phyloP scores from a whole-genome alignment of 208 protist genomes.

The Acanthamoeba sp. region DNA sequence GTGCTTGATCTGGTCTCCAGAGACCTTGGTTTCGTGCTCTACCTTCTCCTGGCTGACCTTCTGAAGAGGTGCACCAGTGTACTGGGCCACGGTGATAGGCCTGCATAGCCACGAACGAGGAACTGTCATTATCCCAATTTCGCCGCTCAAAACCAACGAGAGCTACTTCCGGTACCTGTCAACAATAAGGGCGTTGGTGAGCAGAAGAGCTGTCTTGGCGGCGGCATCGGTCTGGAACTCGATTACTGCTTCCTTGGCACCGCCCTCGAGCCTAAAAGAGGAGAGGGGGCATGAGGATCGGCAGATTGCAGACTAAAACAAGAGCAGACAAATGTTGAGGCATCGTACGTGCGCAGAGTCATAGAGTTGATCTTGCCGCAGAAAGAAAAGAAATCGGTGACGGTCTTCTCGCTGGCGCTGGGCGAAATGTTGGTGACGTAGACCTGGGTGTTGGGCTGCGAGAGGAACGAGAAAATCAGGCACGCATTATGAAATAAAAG shows the following conservation, averaged over 20 bases:
- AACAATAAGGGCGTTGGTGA: constrained; percentile 85
- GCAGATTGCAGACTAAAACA: neutral
- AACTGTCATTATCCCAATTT: neutral
- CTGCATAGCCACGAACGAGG: neutral
- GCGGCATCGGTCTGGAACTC: constrained; percentile 83
- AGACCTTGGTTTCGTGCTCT: constrained; percentile 40
- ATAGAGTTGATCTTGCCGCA: constrained; percentile 84
- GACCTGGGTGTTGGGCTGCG: constrained; percentile 46
- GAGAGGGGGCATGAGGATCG: neutral
- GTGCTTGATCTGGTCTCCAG: constrained; percentile 74
- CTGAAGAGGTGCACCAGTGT: constrained; percentile 9
- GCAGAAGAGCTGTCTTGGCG: constrained; percentile 83
- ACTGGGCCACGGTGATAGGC: constrained; percentile 61
- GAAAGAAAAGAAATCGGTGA: constrained; percentile 85
- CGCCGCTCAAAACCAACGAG: neutral
- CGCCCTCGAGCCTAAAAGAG: neutral
- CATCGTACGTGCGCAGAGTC: constrained; percentile 76
- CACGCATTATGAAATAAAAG: neutral
- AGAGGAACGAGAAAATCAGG: neutral
- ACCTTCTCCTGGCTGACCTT: constrained; percentile 62
- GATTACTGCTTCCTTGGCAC: constrained; percentile 79
- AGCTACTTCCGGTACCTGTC: constrained; percentile 75
- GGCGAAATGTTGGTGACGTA: constrained; percentile 79
- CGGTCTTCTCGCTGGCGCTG: constrained; percentile 78
- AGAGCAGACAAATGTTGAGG: neutral